Percentiles rank a stretch among this genome's conserved stretches.
These are phyloP conservation scores for Cupressus sempervirens DNA, from an alignment of 75 land plant genomes.

Conservation along the genomic window DNA sequence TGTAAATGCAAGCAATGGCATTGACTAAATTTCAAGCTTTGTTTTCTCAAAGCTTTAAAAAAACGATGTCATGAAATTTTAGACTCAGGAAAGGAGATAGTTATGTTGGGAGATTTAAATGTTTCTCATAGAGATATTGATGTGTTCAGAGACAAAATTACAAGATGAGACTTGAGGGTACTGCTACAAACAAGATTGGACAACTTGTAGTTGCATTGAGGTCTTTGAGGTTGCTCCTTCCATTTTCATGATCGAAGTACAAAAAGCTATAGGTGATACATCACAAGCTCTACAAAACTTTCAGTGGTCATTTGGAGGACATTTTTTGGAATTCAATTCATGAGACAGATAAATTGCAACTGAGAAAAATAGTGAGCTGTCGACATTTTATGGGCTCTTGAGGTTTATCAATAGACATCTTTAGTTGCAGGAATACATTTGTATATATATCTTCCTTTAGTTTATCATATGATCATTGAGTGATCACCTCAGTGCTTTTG, in stretches of 20 bases:
- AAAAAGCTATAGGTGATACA: constrained; percentile 84
- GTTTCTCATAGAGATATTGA: constrained; percentile 35
- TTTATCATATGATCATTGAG: not conserved
- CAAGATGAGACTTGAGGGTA: constrained; percentile 88
- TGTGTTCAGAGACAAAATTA: constrained; percentile 22
- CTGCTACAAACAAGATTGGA: constrained; percentile 38
- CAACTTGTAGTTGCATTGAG: constrained; percentile 81
- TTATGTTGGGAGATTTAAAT: constrained; percentile 40
- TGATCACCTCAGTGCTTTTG: not conserved
- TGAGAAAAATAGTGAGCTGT: not conserved
- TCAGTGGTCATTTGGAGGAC: constrained; percentile 42
- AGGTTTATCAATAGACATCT: not conserved
- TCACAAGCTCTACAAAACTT: constrained; percentile 84
- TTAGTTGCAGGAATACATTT: not conserved
- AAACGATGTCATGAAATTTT: constrained; percentile 33
- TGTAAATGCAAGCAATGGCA: constrained; percentile 9
- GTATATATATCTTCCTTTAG: not conserved
- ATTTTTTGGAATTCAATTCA: constrained; percentile 64
- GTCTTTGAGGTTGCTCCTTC: constrained; percentile 92
- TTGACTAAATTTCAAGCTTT: constrained; percentile 30
- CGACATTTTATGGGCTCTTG: not conserved
- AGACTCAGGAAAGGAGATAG: constrained; percentile 31
- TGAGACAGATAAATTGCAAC: not conserved
- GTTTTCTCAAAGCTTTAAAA: constrained; percentile 34
- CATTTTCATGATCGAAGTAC: constrained; percentile 82